Evolutionary conservation across 495 filamentous ascomycete species (phyloP).

Genomic region (Aspergillus sparsus): DNA sequence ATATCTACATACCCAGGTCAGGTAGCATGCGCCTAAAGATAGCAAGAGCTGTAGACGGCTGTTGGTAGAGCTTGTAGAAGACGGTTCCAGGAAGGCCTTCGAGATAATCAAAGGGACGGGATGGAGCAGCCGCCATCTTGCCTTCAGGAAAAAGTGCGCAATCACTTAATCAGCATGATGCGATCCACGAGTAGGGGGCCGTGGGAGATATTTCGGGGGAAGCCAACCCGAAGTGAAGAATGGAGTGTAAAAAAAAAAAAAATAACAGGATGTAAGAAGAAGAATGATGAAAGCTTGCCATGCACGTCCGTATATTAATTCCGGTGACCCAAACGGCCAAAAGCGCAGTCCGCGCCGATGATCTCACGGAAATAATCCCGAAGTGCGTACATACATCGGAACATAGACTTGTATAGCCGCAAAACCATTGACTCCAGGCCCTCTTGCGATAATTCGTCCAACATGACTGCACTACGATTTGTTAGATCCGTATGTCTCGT

Average conservation of each 20-base stretch:
- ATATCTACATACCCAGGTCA: conserved; percentile 67
- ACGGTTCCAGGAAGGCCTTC: conserved; percentile 86
- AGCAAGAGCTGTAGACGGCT: conserved; percentile 91
- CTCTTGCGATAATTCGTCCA: conserved; percentile 1
- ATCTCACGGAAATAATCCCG: conserved; percentile 22
- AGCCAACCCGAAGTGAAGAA: neutral
- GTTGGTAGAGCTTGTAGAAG: conserved; percentile 87
- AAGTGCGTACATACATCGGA: neutral
- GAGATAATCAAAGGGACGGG: conserved; percentile 76
- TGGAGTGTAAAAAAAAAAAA: conserved; percentile 12
- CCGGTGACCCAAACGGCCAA: conserved; percentile 36
- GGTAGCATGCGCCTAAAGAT: conserved; percentile 97
- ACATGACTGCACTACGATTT: conserved; percentile 62
- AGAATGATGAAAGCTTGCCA: neutral
- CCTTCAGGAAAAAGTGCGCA: conserved; percentile 29
- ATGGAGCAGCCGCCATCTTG: conserved; percentile 69
- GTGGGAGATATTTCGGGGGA: no score
- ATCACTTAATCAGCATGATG: conserved; percentile 44
- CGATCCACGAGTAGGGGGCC: conserved; percentile 14
- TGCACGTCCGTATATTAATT: conserved; percentile 20
- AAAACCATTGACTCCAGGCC: no score
- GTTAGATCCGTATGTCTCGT: conserved; percentile 55
- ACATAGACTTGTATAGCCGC: neutral
- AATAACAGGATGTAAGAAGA: conserved; percentile 10
- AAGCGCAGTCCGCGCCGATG: conserved; percentile 41